Conservation (phyloP, 2,329 filamentous ascomycete species). For the Cordyceps cicadae region DNA sequence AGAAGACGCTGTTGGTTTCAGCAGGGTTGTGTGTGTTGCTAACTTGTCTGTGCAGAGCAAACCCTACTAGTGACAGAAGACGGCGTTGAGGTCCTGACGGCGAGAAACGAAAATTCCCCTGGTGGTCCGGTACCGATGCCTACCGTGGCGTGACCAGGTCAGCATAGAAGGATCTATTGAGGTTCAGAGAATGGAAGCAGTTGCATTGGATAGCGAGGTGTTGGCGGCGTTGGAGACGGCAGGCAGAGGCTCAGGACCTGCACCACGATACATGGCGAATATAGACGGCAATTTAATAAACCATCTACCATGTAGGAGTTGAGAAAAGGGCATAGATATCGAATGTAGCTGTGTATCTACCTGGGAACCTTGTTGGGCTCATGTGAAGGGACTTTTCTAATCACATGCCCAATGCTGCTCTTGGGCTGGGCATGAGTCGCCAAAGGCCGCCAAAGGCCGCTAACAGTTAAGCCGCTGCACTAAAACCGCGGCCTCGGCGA, state of each 20-base stretch:
- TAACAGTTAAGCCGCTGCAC: too few relatives aligned
- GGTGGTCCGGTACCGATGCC: conserved; percentile 63
- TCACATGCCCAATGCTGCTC: background rate
- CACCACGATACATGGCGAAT: background rate
- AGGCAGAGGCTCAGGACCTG: background rate
- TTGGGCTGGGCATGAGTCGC: too few relatives aligned
- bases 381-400: background rate
- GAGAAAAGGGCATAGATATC: background rate
- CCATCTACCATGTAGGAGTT: background rate
- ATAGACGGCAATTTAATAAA: background rate
- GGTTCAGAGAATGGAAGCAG: background rate
- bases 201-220: conserved; percentile 10
- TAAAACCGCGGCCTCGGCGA: background rate
- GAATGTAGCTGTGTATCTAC: background rate
- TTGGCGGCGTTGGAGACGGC: background rate
- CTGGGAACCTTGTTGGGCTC: background rate
- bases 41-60: conserved; percentile 49
- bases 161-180: background rate
- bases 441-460: too few relatives aligned
- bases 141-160: conserved; percentile 13
- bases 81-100: conserved; percentile 74
- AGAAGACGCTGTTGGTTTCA: background rate
- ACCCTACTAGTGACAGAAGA: conserved; percentile 76
- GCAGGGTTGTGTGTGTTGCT: conserved; percentile 13
- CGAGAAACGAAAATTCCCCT: conserved; percentile 62